A percentile compares a stretch with the other conserved stretches of the same genome.
Evolutionary conservation across 768 basidiomycete species (phyloP).

Genomic region (Amanita subjunquillea): DNA sequence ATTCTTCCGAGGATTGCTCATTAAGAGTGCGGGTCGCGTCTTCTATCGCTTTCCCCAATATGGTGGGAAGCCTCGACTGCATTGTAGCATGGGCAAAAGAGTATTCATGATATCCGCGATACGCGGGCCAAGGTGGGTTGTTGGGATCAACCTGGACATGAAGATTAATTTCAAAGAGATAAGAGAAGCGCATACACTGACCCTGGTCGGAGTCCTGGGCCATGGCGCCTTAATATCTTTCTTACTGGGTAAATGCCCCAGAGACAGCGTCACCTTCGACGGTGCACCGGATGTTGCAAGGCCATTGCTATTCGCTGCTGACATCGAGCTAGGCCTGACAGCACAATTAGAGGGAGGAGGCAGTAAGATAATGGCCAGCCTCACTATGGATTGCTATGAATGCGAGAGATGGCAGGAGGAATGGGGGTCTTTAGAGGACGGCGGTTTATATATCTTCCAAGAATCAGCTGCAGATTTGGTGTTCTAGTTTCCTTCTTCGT

Average conservation of each 20-base stretch:
- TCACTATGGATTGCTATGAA: not conserved
- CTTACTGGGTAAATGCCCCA: slow-evolving; percentile 67
- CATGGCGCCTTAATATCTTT: slow-evolving; percentile 62
- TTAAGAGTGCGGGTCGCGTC: slow-evolving; percentile 86
- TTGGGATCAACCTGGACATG: slow-evolving; percentile 59
- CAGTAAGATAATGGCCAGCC: not conserved
- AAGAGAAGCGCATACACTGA: slow-evolving; percentile 17
- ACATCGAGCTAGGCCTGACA: slow-evolving; percentile 4
- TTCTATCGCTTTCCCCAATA: slow-evolving; percentile 91
- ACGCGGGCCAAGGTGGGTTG: slow-evolving; percentile 78
- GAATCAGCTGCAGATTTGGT: not conserved
- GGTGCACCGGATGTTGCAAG: slow-evolving; percentile 26
- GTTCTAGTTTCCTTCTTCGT: slow-evolving; percentile 6
- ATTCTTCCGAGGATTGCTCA: slow-evolving; percentile 73
- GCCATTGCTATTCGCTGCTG: slow-evolving; percentile 7
- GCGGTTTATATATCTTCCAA: slow-evolving; percentile 3
- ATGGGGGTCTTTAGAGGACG: not conserved
- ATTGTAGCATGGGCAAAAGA: slow-evolving; percentile 89
- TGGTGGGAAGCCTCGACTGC: slow-evolving; percentile 92
- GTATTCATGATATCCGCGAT: slow-evolving; percentile 72
- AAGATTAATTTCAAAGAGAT: not conserved
- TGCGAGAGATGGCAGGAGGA: not conserved
- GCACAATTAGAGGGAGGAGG: not conserved
- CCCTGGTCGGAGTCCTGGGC: slow-evolving; percentile 68
- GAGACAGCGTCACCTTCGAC: slow-evolving; percentile 56